Base-by-base conservation (phyloP, 805 yeast genomes). In the Pachysolen tannophilus region DNA sequence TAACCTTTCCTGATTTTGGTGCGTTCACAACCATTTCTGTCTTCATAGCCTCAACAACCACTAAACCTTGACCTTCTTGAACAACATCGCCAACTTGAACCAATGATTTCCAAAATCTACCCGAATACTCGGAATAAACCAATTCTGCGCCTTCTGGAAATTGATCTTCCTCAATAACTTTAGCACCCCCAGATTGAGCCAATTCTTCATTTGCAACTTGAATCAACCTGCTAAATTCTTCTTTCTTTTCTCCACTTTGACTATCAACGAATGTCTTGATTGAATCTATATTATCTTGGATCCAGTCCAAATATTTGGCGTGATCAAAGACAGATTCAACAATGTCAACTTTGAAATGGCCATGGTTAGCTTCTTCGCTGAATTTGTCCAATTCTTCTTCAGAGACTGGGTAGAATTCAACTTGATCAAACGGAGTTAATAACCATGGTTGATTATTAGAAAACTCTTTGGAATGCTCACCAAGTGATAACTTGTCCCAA, bases 11-110 rank as follows among this genome's bases (percentile, higher is more conserved):
- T 16, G 65, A 63, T 37, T 53, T 65, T 1, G 94, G 70, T 15
- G 97, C 76, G 36, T 60, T 66, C 24, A 90, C 94, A 33, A 76
- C 72, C 97, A 90, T 90, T 61, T 90, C 98, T 0, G 97, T 92
- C 68, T 90, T 90, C 98, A 90, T 90, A 37, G 98, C 97, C 60
- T 90, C 98, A 35, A 90, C 84, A 26, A 92, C 86, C 45, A 90
- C 72, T 42, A 90, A 66, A 4, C 86, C 86, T 48, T 85, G 90
- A 23, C 88, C 94, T 31, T 61, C 69, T 34, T 65, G 61, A 19
- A 90, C 94, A 5, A 44, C 59, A 48, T 83, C 92, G 17, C 96
- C 96, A 30, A 71, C 88, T 38, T 68, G 61, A 20, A 82, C 94
- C 45, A 87, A 62, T 1, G 94, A 75, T 59, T 92, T 90, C 98